Percentiles rank a stretch among this genome's conserved stretches.
These are phyloP conservation scores for Aspergillus sp. DNA, from an alignment of 2,329 filamentous ascomycete species.

Conservation along the genomic window DNA sequence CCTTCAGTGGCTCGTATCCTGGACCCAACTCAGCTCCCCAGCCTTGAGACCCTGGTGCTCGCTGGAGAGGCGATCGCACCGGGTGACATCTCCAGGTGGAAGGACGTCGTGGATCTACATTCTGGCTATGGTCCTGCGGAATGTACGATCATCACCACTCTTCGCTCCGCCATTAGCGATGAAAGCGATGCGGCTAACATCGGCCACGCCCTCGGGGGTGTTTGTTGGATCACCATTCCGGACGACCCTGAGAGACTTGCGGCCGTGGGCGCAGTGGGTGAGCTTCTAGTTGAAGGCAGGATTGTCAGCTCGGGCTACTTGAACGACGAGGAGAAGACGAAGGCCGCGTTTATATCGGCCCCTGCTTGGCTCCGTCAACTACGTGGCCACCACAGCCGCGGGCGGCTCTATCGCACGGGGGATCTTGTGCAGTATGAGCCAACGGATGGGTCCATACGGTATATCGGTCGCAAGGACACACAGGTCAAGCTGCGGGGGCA, in stretches of 20 bases:
- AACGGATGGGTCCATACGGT: slow-evolving; percentile 14
- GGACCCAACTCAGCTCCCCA: not conserved
- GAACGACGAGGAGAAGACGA: no score
- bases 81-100: not conserved
- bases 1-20: not conserved
- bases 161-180: no score
- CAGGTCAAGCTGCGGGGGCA: not conserved
- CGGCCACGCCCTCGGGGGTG: no score
- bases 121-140: not conserved
- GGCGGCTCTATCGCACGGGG: slow-evolving; percentile 24
- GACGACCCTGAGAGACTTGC: no score
- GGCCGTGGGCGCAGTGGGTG: no score
- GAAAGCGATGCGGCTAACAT: no score
- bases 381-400: no score
- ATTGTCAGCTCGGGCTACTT: no score
- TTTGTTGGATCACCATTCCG: no score
- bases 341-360: no score
- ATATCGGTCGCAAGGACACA: slow-evolving; percentile 22
- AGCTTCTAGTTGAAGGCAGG: no score
- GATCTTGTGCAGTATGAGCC: slow-evolving; percentile 24
- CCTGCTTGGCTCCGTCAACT: no score
- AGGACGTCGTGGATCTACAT: not conserved
- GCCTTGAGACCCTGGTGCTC: not conserved
- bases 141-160: not conserved
- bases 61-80: not conserved